Conservation (phyloP, 192 early-diverging fungal genomes). For the Linnemannia schmuckeri region DNA sequence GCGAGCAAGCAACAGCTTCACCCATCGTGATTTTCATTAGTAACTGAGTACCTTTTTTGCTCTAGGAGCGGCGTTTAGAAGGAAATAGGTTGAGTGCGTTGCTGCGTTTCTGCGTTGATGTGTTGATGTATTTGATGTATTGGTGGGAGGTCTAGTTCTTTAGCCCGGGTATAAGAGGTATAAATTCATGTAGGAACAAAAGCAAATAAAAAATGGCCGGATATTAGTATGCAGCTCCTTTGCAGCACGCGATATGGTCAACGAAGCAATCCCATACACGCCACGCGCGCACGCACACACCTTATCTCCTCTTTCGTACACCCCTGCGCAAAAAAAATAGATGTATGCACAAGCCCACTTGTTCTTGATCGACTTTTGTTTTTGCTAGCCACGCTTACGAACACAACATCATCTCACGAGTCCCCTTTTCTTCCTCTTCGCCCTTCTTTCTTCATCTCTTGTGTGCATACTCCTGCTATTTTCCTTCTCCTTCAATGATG, state of each 20-base stretch:
- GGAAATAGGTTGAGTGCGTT: too few relatives aligned
- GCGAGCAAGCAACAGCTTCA: too few relatives aligned
- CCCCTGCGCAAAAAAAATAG: neutral
- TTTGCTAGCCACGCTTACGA: neutral
- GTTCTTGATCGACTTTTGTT: too few relatives aligned
- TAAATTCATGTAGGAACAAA: neutral
- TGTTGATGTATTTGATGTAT: too few relatives aligned
- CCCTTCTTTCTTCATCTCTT: neutral
- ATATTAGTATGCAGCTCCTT: neutral
- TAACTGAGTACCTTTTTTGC: too few relatives aligned
- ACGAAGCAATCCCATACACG: neutral
- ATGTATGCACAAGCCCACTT: too few relatives aligned
- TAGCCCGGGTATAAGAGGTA: too few relatives aligned
- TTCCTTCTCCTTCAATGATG: neutral
- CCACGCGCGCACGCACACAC: neutral
- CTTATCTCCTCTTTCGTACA: neutral
- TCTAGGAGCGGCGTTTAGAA: too few relatives aligned
- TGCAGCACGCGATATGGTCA: neutral
- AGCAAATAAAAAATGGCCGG: neutral
- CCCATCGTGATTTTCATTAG: too few relatives aligned
- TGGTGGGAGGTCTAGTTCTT: too few relatives aligned
- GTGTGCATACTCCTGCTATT: neutral
- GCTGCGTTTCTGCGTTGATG: too few relatives aligned
- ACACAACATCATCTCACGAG: neutral
- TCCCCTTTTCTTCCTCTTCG: neutral